phyloP scores from a whole-genome alignment of 306 rosid species.

The Cucurbita maxima region DNA sequence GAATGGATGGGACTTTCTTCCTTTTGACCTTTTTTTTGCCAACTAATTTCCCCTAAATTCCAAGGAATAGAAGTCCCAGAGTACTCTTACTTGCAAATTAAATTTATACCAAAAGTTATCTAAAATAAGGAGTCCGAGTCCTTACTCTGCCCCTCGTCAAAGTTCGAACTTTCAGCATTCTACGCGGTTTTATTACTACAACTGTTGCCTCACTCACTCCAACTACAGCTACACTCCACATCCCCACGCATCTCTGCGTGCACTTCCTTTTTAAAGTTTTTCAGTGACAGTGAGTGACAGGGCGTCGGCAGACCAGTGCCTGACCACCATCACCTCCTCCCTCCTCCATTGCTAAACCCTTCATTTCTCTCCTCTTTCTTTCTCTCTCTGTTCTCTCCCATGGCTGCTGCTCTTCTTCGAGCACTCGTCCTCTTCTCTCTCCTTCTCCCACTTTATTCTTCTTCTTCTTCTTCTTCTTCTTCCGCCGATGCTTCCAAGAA shows the following conservation, averaged over 20 bases:
- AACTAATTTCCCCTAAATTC: not conserved
- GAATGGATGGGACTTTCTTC: not conserved
- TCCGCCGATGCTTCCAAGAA: not conserved
- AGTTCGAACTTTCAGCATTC: not conserved
- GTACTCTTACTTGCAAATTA: not conserved
- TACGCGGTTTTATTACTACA: conserved; percentile 1
- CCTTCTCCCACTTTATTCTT: not conserved
- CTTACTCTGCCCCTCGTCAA: not conserved
- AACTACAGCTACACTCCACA: not conserved
- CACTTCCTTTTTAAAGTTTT: conserved; percentile 5
- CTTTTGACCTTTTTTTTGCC: not conserved
- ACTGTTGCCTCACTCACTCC: not conserved
- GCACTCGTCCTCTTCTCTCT: not conserved
- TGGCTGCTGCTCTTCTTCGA: conserved; percentile 6
- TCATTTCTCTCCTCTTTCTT: conserved; percentile 20
- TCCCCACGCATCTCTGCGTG: not conserved
- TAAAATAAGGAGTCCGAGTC: not conserved
- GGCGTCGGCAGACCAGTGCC: not conserved
- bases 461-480: not conserved
- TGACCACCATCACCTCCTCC: not conserved
- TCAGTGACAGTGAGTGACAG: not conserved
- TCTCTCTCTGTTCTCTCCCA: conserved; percentile 16
- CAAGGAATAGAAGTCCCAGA: not conserved
- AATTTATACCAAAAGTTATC: not conserved
- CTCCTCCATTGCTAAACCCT: not conserved